Base-by-base conservation (phyloP, 1,284 basidiomycete genomes). In the Laetiporus sulphureus region DNA sequence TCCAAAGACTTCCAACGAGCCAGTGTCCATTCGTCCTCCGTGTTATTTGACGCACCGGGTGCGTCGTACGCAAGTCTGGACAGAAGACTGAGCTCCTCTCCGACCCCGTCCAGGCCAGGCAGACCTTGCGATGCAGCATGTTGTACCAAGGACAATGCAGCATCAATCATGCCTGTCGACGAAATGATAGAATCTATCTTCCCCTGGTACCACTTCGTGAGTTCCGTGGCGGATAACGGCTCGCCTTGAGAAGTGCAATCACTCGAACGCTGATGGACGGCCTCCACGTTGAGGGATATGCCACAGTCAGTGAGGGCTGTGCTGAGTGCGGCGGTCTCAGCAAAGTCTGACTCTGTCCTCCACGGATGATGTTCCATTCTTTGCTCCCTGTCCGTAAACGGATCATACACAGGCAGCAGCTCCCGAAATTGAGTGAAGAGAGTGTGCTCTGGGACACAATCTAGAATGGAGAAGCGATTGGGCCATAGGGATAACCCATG, bases 41-140 rank as follows among this genome's bases (percentile, higher is more conserved):
- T 54, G 18, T 61, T 59, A 22, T 67, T 58, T 5, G 61, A 62
- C 7, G 62, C 57, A 40, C 68, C 67, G 32, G 72, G 73, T 15
- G 79, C 75, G 58, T 94, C 91, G 55, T 96, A 96, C 15, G 93
- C 79, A 32, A 96, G 73, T 20, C 85, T 75, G 1, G 85, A 82
- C 35, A 97, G 72, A 5, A 96, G 75, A 50, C 81, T 87, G 33
- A 96, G 75, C 45, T 96, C 91, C 66, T 96, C 93, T 5, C 91
- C 93, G 3, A 92, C 63, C 52, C 80, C 80, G 53, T 94, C 92
- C 18, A 97, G 73, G 2, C 69, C 77, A n/a, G 78, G 69, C 5
- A 95, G 71, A 15, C 84, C 86, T 50, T 80, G 77, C 7, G 91
- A 83, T 5, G 85, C 90, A 4, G 82, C 92, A 51, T 94, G 83